Base-by-base conservation (phyloP, 345 rosid genomes). In the Noccaea caerulescens region DNA sequence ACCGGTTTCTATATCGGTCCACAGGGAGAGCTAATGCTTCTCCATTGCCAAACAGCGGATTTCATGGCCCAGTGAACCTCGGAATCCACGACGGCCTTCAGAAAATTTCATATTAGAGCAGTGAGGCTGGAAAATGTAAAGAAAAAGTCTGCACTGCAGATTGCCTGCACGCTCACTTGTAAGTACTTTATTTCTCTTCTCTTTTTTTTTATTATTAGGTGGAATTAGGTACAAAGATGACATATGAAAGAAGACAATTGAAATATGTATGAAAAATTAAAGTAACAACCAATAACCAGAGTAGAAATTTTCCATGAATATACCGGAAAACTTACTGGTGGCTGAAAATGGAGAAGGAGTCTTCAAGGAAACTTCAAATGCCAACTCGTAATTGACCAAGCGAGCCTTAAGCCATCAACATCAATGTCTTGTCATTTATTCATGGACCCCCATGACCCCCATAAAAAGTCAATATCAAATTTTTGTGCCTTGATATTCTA, bases 301-400 rank as follows among this genome's bases (percentile, higher is more conserved):
- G 44, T 46, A 69, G 27, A 45, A 58, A 25, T 41, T 49, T 47
- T 49, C 58, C 0, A 25, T 25, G 47, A 58, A 58, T 46, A 9
- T 46, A 69, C 32, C 42, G 18, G 51, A 71, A 71, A 62, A 16
- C 76, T 53, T 41, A 10, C 37, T 32, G 52, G 39, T 52, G 11
- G 43, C 57, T 49, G 30, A 30, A 71, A 60, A 45, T 23, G 34
- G n/a, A 18, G 53, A 14, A 10, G 4, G 4, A 39, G 45, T 71
- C 61, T 41, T 71, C 62, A 42, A 52, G 23, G 53, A 61, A 71
- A 60, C 50, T 71, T 71, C 27, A 71, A 51, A 6, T 32, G 10
- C 20, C 53, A 71, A 41, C 10, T 61, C 52, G 5, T 32, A 10
- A 43, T 30, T 71, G 68, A 41, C 52, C 1, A 5, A 23, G 20